A percentile compares a stretch with the other conserved stretches of the same genome.
Conservation (phyloP, 2,329 filamentous ascomycete genomes). For the Lasiodiplodia theobromae region DNA sequence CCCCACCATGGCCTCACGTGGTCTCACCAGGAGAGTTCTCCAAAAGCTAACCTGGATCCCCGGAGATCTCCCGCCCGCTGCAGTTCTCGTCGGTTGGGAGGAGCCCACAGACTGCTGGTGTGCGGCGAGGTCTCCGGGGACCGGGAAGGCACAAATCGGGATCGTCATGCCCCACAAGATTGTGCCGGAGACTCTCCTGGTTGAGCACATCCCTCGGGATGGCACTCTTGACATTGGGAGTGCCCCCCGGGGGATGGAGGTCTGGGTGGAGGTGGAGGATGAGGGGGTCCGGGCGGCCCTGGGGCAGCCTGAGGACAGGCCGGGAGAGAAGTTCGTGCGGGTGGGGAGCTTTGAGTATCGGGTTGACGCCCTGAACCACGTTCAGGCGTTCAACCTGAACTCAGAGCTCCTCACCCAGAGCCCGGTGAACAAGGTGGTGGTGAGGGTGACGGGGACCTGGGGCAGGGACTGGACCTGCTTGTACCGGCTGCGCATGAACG, state of each 20-base stretch:
- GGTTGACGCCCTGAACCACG: constrained; percentile 48
- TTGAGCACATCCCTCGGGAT: constrained; percentile 54
- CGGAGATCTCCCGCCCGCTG: constrained; percentile 47
- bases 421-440: constrained; percentile 44
- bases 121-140: constrained; percentile 52
- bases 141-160: constrained; percentile 68
- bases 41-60: constrained; percentile 18
- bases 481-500: constrained; percentile 55
- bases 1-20: constrained; percentile 53
- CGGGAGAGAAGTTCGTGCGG: constrained; percentile 45
- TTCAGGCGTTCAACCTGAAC: constrained; percentile 51
- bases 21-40: constrained; percentile 1
- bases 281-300: constrained; percentile 47
- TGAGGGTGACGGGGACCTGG: constrained; percentile 54
- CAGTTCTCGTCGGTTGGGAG: constrained; percentile 73
- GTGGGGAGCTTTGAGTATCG: constrained; percentile 52
- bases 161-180: constrained; percentile 55
- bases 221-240: constrained; percentile 49
- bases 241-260: constrained; percentile 53
- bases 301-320: constrained; percentile 42
- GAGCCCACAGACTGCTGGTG: constrained; percentile 92
- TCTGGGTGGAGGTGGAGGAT: constrained; percentile 51
- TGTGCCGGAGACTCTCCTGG: constrained; percentile 49
- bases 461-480: constrained; percentile 55
- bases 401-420: constrained; percentile 35